Base-by-base conservation (phyloP, 352 stramenopile genomes). In the Globisporangium paddicum region DNA sequence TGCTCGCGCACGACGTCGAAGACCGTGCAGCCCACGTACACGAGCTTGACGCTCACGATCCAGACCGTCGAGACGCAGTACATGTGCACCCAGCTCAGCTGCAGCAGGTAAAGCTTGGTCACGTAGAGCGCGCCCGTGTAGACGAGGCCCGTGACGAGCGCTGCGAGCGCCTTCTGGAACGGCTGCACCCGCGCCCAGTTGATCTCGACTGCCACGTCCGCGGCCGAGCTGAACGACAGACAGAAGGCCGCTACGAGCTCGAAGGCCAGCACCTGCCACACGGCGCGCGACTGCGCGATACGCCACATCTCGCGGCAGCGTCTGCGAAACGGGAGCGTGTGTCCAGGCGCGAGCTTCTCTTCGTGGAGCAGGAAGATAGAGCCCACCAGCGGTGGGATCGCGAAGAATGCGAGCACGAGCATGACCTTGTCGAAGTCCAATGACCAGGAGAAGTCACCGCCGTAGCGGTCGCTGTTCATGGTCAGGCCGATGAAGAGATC, bases 241-340 rank as follows among this genome's bases (percentile, higher is more conserved):
- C 75, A 87, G 55, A 95, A 83, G 28, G 64, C 73, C 9, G 74
- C 71, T 4, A 89, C 37, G 26, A 90, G 67, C 38, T 86, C 64
- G 46, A 92, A 95, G 35, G 79, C 67, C 25, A 95, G 51, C 14
- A 92, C 66, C 41, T 91, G 83, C 79, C 81, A 95, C 66, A 95
- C 78, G 2, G 68, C 79, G 19, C 79, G 82, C 30, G 76, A 77
- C 55, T 90, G 82, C 4, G 76, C 41, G 8, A 92, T 74, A 45
- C 62, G 69, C 80, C 79, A 93, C 64, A 90, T 64, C 21, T 89
- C 66, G 0, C 64, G 64, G 25, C 71, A 84, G 1, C 75, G 74
- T 16, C 59, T 62, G 6, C 52, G 18, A 40, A 71, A 46, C 4
- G 35, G 47, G 38, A 79, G 71, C 19, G 25, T 4, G 28, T 19